Base-by-base conservation (phyloP, 768 basidiomycete genomes). In the Lentinula edodes region DNA sequence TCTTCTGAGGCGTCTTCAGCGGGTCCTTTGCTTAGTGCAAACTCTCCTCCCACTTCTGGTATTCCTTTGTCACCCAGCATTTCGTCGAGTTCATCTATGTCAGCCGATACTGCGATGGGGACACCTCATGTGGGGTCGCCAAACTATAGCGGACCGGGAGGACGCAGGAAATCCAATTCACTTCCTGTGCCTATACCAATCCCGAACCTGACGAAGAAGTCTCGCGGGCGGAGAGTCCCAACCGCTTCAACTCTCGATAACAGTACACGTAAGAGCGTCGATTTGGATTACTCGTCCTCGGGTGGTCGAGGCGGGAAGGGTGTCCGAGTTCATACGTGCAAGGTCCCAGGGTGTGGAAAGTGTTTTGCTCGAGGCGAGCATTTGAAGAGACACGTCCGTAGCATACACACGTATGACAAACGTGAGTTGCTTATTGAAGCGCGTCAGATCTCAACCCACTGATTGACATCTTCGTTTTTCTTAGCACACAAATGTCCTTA, bases 361-460 rank as follows among this genome's bases (percentile, higher is more conserved):
- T 90, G 87, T 67, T 95, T 96, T 73, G 87, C 88, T 39, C 81
- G 94, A 35, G 89, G 89, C 20, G 94, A 96, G 73, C 94, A 96
- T 71, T 75, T 96, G 64, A 95, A 95, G 79, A 78, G 94, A 64
- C 93, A 95, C 71, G 83, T 95, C 43, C 76, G 91, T 66, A 89
- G 88, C 68, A 93, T 95, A 58, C 93, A 95, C 74, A 94, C 93
- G 23, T 84, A 94, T 72, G 93, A 95, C 71, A 94, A 93, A 78
- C 93, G 93, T 95, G 69, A 73, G 91, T 83, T 18, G 13, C 62
- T 28, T 4, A 28, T 46, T 38, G 36, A 45, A 61, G 66, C 52
- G 50, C 32, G 43, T 42, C 52, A 13, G 62, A 48, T 35, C 15
- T 23, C 15, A 8, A 9, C 5, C 18, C 46, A 50, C 72, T 67